Evolutionary conservation across 179 eudicot species (phyloP), one percentile per base, ranked within the genome.

Genomic region (Drosera spatulata): DNA sequence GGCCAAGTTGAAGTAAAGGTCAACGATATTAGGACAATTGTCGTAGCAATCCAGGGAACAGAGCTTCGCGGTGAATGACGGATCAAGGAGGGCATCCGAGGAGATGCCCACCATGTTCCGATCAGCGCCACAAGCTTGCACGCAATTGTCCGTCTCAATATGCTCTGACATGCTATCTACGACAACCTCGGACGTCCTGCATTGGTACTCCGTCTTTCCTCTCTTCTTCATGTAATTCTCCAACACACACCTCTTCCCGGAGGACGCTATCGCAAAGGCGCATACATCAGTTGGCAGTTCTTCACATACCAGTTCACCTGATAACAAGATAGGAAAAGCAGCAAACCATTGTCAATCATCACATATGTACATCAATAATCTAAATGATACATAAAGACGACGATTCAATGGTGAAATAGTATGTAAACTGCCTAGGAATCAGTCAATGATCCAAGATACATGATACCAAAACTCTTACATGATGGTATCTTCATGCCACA

Each of bases 1-100:
- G 14, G 89, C 89, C 67, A 84, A 61, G 22, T 84, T 81, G 75
- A 66, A 78, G 72, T 81, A 84, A 37, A 84, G 86, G 52, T 84
- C 86, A 40, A 84, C 68, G 13, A 84, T 72, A 71, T 81, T 84
- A 40, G 82, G 86, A 64, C 86, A 84, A 2, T 73, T 73, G 54
- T 71, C 64, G 73, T 55, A 78, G 57, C 88, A 85, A 40, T 66
- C 54, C 1, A 79, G 67, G 14, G 88, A 85, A 62, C 91, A 85
- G n/a, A 85, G 78, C 68, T 71, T 80, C 65, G 76, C 56, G 6
- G 75, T 66, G 68, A 75, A 75, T 1, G 67, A 75, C 0, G 82
- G 69, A 45, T 81, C 85, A 42, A 81, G 75, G 59, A 83, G 76
- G 5, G 76, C 60, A 41, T 85, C 94, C 0, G 94, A 80, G 0